Evolutionary conservation across 257 asterid species (phyloP).

Genomic region (Mentha longifolia): DNA sequence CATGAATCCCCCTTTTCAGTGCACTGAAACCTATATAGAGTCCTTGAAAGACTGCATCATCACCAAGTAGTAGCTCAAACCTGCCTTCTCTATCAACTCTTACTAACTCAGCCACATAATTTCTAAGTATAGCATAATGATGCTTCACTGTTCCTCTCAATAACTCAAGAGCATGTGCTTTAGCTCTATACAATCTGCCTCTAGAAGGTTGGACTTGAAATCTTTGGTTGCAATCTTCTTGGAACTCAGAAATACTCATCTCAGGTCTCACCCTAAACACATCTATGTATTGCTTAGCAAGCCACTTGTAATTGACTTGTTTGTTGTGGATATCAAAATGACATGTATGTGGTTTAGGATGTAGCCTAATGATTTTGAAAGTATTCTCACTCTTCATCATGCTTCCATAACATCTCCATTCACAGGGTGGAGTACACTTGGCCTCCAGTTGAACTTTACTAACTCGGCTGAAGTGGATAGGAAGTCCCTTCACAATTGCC

Average conservation of each 20-base stretch:
- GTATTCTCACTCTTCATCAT: neutral
- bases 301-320: neutral
- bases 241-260: neutral
- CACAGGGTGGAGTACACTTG: neutral
- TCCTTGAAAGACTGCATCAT: neutral
- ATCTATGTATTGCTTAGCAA: neutral
- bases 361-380: too few species aligned
- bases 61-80: too few species aligned
- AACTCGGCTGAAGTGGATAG: neutral
- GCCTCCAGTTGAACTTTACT: neutral
- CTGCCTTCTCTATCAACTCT: too few species aligned
- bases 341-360: neutral
- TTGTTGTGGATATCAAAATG: neutral
- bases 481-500: neutral
- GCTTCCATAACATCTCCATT: neutral
- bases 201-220: neutral
- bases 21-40: neutral
- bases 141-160: too few species aligned
- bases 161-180: too few species aligned
- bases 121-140: too few species aligned
- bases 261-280: neutral
- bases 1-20: neutral
- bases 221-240: too few species aligned
- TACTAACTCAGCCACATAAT: too few species aligned
- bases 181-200: too few species aligned